These are phyloP conservation scores for Pholiota molesta DNA, from an alignment of 768 basidiomycete genomes.

Conservation along the genomic window DNA sequence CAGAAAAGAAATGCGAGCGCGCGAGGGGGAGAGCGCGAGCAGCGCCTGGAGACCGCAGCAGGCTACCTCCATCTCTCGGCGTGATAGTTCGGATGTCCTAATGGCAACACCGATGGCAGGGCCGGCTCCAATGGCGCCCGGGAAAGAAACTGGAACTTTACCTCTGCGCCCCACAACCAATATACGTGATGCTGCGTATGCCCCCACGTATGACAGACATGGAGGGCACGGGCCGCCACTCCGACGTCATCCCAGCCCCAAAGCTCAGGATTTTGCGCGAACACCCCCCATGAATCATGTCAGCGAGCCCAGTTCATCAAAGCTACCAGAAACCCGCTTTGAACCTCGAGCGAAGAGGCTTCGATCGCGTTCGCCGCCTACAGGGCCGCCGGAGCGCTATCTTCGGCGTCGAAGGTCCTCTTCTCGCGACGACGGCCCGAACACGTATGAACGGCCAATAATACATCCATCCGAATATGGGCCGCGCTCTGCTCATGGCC, in stretches of 20 bases:
- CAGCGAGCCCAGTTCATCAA: not conserved
- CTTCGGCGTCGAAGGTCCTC: not conserved
- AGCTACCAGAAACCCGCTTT: too few species aligned
- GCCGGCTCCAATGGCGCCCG: not conserved
- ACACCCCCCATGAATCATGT: not conserved
- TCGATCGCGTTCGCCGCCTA: not conserved
- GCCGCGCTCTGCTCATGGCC: not conserved
- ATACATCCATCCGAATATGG: not conserved
- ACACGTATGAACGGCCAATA: not conserved
- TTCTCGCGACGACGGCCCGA: not conserved
- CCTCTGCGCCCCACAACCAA: not conserved
- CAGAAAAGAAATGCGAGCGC: constrained; percentile 5
- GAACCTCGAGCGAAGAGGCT: not conserved
- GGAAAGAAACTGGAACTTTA: not conserved
- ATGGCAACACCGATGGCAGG: not conserved
- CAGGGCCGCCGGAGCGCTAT: not conserved
- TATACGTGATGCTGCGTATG: too few species aligned
- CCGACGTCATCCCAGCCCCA: not conserved
- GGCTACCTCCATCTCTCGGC: not conserved
- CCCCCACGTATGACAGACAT: not conserved
- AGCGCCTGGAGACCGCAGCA: not conserved
- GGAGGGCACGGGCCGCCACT: not conserved
- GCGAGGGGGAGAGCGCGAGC: not conserved
- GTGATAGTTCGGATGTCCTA: not conserved
- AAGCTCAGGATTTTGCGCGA: not conserved